Conservation (phyloP, 208 protist species). For the Porcisia hertigi region DNA sequence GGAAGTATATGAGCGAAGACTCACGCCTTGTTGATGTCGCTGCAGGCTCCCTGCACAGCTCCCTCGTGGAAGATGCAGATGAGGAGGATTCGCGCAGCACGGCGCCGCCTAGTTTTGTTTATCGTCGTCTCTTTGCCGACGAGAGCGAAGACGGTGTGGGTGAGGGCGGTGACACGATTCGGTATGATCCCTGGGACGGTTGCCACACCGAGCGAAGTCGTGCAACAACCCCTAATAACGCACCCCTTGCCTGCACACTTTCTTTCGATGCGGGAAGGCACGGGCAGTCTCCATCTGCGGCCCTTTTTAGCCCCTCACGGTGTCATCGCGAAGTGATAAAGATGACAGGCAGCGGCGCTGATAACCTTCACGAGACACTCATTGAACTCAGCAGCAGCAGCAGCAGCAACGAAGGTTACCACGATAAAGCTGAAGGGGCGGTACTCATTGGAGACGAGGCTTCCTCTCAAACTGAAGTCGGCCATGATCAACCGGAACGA, state of each 20-base stretch:
- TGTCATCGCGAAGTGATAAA: not conserved
- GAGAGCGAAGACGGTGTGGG: not conserved
- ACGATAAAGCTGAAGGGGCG: not conserved
- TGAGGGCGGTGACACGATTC: not conserved
- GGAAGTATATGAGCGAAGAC: not conserved
- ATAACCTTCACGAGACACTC: slow-evolving; percentile 9
- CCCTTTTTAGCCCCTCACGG: not conserved
- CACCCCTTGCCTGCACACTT: not conserved
- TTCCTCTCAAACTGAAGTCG: not conserved
- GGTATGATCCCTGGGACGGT: not conserved
- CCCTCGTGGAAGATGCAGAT: not conserved
- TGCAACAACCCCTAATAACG: not conserved
- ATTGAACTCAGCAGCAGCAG: slow-evolving; percentile 22
- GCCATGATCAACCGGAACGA: not conserved
- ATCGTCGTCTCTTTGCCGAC: slow-evolving; percentile 10
- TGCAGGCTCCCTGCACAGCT: not conserved
- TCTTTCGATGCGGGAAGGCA: not conserved
- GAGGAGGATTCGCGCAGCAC: not conserved
- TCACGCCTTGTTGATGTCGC: not conserved
- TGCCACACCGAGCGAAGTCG: not conserved
- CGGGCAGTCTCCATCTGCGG: not conserved
- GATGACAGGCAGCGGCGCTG: not conserved
- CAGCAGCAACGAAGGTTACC: not conserved
- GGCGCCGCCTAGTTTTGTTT: not conserved
- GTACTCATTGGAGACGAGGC: not conserved